These are phyloP conservation scores for Tolypocladium paradoxum DNA, from an alignment of 2,329 filamentous ascomycete species.

Conservation along the genomic window DNA sequence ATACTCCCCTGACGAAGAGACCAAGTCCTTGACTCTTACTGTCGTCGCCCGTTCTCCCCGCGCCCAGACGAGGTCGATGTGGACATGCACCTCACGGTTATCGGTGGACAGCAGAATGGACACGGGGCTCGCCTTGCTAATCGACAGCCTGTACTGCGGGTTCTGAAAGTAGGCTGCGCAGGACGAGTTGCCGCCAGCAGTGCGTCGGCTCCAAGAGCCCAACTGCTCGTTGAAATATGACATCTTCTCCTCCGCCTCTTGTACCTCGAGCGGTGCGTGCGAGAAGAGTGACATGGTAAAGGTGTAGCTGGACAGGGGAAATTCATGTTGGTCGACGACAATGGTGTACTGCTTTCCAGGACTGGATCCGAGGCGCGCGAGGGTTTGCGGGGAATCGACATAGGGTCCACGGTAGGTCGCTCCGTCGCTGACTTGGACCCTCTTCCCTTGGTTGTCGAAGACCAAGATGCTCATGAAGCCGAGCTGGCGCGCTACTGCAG, in stretches of 20 bases:
- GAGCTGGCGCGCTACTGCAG: conserved; percentile 40
- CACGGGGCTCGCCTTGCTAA: conserved; percentile 49
- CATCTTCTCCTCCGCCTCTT: conserved; percentile 50
- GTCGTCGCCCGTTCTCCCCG: conserved; percentile 59
- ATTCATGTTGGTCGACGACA: conserved; percentile 67
- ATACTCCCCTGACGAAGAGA: conserved; percentile 81
- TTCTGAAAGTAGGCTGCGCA: conserved; percentile 71
- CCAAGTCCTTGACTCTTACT: conserved; percentile 65
- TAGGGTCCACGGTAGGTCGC: conserved; percentile 69
- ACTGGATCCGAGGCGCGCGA: conserved; percentile 52
- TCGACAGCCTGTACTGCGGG: conserved; percentile 66
- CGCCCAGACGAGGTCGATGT: conserved; percentile 77
- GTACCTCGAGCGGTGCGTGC: conserved; percentile 47
- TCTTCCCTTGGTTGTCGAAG: conserved; percentile 59
- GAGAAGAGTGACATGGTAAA: conserved; percentile 85
- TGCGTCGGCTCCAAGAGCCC: conserved; percentile 65
- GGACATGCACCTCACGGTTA: conserved; percentile 59
- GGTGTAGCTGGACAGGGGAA: conserved; percentile 63
- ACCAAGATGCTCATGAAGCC: conserved; percentile 85
- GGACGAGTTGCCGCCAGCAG: conserved; percentile 74
- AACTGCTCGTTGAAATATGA: conserved; percentile 44
- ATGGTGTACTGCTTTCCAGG: conserved; percentile 40
- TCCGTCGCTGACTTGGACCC: conserved; percentile 64
- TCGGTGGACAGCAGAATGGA: conserved; percentile 64
- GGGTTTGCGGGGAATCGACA: conserved; percentile 85